phyloP scores from a whole-genome alignment of 106 monocot species.

The Apostasia shenzhenica region DNA sequence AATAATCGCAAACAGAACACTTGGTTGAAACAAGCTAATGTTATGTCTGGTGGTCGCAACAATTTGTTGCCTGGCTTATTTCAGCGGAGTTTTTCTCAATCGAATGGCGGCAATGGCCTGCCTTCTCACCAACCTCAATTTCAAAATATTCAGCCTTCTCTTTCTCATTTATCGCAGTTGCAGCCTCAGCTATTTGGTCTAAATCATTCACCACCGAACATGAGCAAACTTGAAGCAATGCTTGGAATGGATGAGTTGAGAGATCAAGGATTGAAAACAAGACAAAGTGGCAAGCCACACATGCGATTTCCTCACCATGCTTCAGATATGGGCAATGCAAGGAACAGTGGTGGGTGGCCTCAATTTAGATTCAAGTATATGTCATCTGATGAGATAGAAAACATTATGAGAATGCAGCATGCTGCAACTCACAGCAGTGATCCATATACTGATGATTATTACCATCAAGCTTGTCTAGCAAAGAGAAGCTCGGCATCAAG shows the following conservation, averaged over 20 bases:
- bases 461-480: constrained; percentile 45
- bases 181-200: constrained; percentile 20
- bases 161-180: constrained; percentile 21
- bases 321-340: constrained; percentile 21
- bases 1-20: constrained; percentile 17
- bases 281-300: constrained; percentile 17
- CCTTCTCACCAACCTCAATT: constrained; percentile 22
- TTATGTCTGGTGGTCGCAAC: constrained; percentile 21
- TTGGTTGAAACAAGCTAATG: constrained; percentile 22
- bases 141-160: constrained; percentile 20
- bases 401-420: constrained; percentile 36
- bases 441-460: constrained; percentile 41
- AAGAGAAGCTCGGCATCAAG: constrained; percentile 21
- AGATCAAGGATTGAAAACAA: constrained; percentile 16
- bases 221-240: constrained; percentile 18
- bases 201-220: constrained; percentile 21
- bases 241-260: constrained; percentile 23
- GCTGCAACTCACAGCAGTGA: constrained; percentile 32
- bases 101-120: constrained; percentile 23
- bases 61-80: constrained; percentile 27
- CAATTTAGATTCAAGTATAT: constrained; percentile 42
- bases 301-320: constrained; percentile 17
- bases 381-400: constrained; percentile 39
- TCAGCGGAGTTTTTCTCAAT: constrained; percentile 37
- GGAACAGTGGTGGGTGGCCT: constrained; percentile 13